phyloP scores from a whole-genome alignment of 495 filamentous ascomycete genomes.

The Penicillium bovifimosum region DNA sequence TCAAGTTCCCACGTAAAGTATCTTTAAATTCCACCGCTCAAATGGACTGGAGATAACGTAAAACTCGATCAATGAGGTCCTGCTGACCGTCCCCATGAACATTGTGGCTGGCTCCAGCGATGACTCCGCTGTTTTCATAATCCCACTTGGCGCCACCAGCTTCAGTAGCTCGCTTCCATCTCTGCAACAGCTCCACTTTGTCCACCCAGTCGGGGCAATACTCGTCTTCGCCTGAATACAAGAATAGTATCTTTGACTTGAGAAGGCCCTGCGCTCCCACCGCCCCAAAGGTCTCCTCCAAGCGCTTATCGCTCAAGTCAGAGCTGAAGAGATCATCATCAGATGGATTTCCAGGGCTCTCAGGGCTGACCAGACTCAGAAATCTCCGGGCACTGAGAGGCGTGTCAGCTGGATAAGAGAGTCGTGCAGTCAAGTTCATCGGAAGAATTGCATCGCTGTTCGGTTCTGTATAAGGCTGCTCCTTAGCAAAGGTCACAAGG shows the following conservation, averaged over 20 bases:
- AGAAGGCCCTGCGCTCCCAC: conserved; percentile 51
- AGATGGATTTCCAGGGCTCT: conserved; percentile 49
- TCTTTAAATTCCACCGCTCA: conserved; percentile 9
- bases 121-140: conserved; percentile 51
- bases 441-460: conserved; percentile 55
- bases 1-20: background rate
- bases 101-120: conserved; percentile 59
- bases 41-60: conserved; percentile 49
- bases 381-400: conserved; percentile 56
- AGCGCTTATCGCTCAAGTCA: conserved; percentile 57
- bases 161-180: conserved; percentile 61
- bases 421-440: conserved; percentile 35
- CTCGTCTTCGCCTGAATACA: conserved; percentile 72
- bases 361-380: conserved; percentile 56
- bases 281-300: conserved; percentile 60
- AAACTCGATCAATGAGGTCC: conserved; percentile 50
- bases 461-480: conserved; percentile 35
- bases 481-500: conserved; percentile 47
- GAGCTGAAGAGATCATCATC: conserved; percentile 89
- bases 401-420: conserved; percentile 47
- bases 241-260: conserved; percentile 38
- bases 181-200: conserved; percentile 54
- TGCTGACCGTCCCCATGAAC: conserved; percentile 43
- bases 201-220: conserved; percentile 59
- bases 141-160: conserved; percentile 43